Percentiles rank a stretch among this genome's conserved stretches.
These are phyloP conservation scores for Aspergillus calidoustus DNA, from an alignment of 2,329 filamentous ascomycete genomes.

Conservation along the genomic window DNA sequence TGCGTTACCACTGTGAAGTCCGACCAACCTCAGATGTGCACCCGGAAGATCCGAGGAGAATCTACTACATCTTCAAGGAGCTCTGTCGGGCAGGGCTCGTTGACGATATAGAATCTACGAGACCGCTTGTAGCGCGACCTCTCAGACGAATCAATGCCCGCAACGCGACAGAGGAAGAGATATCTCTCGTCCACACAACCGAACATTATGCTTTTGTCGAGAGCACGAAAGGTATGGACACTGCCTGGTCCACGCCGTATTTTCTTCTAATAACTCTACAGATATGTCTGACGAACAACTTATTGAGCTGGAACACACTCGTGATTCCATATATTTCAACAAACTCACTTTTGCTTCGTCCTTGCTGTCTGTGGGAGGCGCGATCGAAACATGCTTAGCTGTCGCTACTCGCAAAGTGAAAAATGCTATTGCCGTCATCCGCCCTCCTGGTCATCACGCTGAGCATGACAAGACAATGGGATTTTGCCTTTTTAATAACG, in stretches of 20 bases:
- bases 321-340: slow-evolving; percentile 83
- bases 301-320: slow-evolving; percentile 68
- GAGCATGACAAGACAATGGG: slow-evolving; percentile 86
- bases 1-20: slow-evolving; percentile 93
- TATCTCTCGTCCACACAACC: slow-evolving; percentile 77
- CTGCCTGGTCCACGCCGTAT: background rate
- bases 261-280: slow-evolving; percentile 34
- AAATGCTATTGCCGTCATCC: slow-evolving; percentile 93
- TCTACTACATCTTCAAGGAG: slow-evolving; percentile 89
- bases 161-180: slow-evolving; percentile 77
- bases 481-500: slow-evolving; percentile 98
- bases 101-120: slow-evolving; percentile 60
- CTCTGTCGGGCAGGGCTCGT: slow-evolving; percentile 82
- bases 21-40: slow-evolving; percentile 74
- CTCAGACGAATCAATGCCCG: slow-evolving; percentile 75
- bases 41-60: slow-evolving; percentile 90
- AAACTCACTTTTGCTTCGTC: slow-evolving; percentile 80
- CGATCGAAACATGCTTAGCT: slow-evolving; percentile 94
- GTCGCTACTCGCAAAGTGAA: slow-evolving; percentile 83
- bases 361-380: slow-evolving; percentile 83
- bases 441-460: slow-evolving; percentile 93
- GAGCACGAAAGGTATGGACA: slow-evolving; percentile 51
- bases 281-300: slow-evolving; percentile 64
- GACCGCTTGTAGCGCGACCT: slow-evolving; percentile 56
- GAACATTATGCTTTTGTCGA: slow-evolving; percentile 80